phyloP scores from a whole-genome alignment of 2,329 filamentous ascomycete genomes.

The Cercospora citrullina region DNA sequence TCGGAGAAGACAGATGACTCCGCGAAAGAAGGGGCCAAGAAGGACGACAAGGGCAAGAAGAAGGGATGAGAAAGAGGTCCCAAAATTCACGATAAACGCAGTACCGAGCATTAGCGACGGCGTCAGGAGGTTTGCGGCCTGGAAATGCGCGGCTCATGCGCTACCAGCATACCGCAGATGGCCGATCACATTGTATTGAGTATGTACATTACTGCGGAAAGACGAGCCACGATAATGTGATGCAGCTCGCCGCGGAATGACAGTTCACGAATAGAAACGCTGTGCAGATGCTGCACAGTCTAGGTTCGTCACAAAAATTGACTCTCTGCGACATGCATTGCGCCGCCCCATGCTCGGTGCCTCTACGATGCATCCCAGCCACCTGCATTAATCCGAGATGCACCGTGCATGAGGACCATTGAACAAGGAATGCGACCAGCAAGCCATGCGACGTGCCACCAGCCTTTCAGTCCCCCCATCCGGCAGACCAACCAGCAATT shows the following conservation, averaged over 20 bases:
- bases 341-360: neutral
- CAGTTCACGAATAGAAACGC: constrained; percentile 11
- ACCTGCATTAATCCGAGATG: neutral
- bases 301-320: neutral
- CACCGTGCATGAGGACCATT: neutral
- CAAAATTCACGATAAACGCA: constrained; percentile 5
- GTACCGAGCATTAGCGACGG: constrained; percentile 20
- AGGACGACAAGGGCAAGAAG: constrained; percentile 59
- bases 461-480: constrained; percentile 40
- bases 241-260: neutral
- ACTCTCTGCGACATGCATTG: neutral
- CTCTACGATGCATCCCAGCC: neutral
- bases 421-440: neutral
- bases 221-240: neutral
- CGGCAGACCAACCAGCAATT: constrained; percentile 68
- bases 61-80: constrained; percentile 44
- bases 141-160: constrained; percentile 19
- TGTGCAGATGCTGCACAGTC: neutral
- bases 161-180: constrained; percentile 20
- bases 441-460: neutral
- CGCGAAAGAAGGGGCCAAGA: constrained; percentile 51
- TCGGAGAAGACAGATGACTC: constrained; percentile 51
- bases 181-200: constrained; percentile 16
- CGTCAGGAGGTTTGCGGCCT: constrained; percentile 26
- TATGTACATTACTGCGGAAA: constrained; percentile 28